Percentiles rank a stretch among this genome's conserved stretches.
Evolutionary conservation across 306 rosid genomes (phyloP).

Genomic region (Prunus fruticosa): DNA sequence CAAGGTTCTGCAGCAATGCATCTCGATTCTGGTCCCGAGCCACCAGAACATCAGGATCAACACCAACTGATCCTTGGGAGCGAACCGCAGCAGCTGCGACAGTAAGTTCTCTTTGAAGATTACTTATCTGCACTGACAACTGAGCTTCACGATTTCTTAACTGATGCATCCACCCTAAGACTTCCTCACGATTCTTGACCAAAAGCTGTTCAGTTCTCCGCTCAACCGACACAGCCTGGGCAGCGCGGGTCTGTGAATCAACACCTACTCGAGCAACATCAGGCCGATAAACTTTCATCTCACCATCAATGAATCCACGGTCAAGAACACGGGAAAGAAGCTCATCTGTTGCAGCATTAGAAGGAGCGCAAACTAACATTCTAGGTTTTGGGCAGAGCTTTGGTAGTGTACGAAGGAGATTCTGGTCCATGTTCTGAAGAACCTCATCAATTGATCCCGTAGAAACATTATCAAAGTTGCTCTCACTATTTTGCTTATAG

Average conservation of each 20-base stretch:
- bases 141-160: conserved; percentile 75
- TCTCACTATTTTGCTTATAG: conserved; percentile 87
- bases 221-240: conserved; percentile 98
- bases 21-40: conserved; percentile 92
- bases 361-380: conserved; percentile 98
- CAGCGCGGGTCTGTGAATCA: conserved; percentile 99
- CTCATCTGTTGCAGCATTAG: conserved; percentile 99
- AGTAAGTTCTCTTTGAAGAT: conserved; percentile 87
- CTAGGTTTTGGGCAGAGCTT: conserved; percentile 96
- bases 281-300: conserved; percentile 98
- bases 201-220: conserved; percentile 98
- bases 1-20: conserved; percentile 80
- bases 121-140: conserved; percentile 62
- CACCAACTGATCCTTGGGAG: conserved; percentile 97
- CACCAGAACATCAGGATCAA: conserved; percentile 87
- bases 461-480: conserved; percentile 59
- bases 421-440: conserved; percentile 96
- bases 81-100: conserved; percentile 86
- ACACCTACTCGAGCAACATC: conserved; percentile 99
- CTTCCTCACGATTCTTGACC: conserved; percentile 76
- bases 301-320: conserved; percentile 97
- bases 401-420: conserved; percentile 90
- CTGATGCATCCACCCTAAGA: conserved; percentile 92
- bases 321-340: conserved; percentile 98
- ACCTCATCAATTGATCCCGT: conserved; percentile 95